Conservation (phyloP, 495 filamentous ascomycete species). For the Glarea lozoyensis region DNA sequence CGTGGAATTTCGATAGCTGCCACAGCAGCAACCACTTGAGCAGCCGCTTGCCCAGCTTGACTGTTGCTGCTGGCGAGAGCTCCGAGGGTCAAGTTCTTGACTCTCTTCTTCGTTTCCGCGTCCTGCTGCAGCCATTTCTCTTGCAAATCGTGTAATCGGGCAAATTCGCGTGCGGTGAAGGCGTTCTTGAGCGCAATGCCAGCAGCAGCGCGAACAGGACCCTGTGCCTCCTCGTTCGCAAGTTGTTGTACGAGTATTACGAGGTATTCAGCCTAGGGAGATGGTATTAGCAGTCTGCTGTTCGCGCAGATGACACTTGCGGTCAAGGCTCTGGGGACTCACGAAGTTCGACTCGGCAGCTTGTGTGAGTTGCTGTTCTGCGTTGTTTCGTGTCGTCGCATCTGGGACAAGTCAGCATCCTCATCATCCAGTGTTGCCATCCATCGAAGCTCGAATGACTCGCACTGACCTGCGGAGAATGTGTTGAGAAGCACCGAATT, state of each 20-base stretch:
- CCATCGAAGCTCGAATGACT: background rate
- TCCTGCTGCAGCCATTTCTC: slow-evolving; percentile 79
- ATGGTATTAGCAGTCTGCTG: slow-evolving; percentile 11
- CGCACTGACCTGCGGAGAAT: slow-evolving; percentile 53
- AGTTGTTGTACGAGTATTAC: slow-evolving; percentile 84
- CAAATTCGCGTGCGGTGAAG: slow-evolving; percentile 83
- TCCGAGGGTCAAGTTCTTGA: slow-evolving; percentile 81
- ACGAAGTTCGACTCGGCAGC: slow-evolving; percentile 93
- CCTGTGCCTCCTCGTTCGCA: slow-evolving; percentile 76
- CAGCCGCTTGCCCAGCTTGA: slow-evolving; percentile 78
- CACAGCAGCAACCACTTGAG: slow-evolving; percentile 91
- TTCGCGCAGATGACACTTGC: slow-evolving; percentile 8
- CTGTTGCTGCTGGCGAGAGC: slow-evolving; percentile 68
- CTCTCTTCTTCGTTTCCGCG: slow-evolving; percentile 65
- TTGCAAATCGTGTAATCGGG: slow-evolving; percentile 79
- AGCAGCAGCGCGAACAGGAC: slow-evolving; percentile 81
- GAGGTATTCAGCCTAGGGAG: slow-evolving; percentile 72
- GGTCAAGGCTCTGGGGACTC: slow-evolving; percentile 32
- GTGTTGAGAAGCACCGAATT: slow-evolving; percentile 67
- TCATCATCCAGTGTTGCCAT: background rate
- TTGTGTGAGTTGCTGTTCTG: slow-evolving; percentile 87
- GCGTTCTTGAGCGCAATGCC: slow-evolving; percentile 97
- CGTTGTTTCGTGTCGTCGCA: slow-evolving; percentile 76
- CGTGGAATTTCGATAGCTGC: slow-evolving; percentile 89
- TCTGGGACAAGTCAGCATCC: slow-evolving; percentile 44